These are phyloP conservation scores for Penicillium tannophilum DNA, from an alignment of 495 filamentous ascomycete species.

Conservation along the genomic window DNA sequence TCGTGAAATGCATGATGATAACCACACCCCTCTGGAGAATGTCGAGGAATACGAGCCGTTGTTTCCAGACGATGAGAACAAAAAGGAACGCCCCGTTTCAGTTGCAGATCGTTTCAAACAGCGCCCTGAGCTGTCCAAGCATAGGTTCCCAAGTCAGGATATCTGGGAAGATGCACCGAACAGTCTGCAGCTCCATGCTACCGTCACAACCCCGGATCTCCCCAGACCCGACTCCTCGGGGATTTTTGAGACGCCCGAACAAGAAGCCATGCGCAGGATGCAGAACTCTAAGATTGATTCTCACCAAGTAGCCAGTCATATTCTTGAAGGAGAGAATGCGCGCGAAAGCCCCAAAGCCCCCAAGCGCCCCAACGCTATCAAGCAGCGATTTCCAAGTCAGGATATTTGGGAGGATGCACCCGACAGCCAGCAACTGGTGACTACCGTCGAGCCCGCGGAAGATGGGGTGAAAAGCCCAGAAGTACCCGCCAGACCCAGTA, in stretches of 20 bases:
- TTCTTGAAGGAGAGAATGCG: slow-evolving; percentile 33
- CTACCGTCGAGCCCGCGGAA: slow-evolving; percentile 69
- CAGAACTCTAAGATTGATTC: slow-evolving; percentile 50
- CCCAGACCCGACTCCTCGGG: slow-evolving; percentile 29
- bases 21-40: slow-evolving; percentile 76
- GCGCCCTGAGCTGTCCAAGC: slow-evolving; percentile 62
- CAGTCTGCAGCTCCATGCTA: slow-evolving; percentile 79
- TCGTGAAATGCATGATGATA: slow-evolving; percentile 54
- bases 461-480: slow-evolving; percentile 48
- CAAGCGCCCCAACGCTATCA: slow-evolving; percentile 51
- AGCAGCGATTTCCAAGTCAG: slow-evolving; percentile 84
- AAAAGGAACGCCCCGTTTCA: slow-evolving; percentile 57
- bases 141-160: slow-evolving; percentile 89
- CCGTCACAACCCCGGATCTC: slow-evolving; percentile 77
- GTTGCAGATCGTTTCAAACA: slow-evolving; percentile 62
- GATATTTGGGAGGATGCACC: slow-evolving; percentile 98
- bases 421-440: slow-evolving; percentile 76
- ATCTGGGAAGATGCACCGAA: slow-evolving; percentile 97
- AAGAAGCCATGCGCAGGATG: slow-evolving; percentile 54
- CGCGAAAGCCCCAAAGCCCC: slow-evolving; percentile 41
- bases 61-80: slow-evolving; percentile 76
- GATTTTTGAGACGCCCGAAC: slow-evolving; percentile 58
- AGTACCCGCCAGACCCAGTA: slow-evolving; percentile 41
- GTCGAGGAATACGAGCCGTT: slow-evolving; percentile 94
- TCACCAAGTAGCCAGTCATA: slow-evolving; percentile 47